Conservation (phyloP, 73 alveolate species). For the Breviolum minutum region DNA sequence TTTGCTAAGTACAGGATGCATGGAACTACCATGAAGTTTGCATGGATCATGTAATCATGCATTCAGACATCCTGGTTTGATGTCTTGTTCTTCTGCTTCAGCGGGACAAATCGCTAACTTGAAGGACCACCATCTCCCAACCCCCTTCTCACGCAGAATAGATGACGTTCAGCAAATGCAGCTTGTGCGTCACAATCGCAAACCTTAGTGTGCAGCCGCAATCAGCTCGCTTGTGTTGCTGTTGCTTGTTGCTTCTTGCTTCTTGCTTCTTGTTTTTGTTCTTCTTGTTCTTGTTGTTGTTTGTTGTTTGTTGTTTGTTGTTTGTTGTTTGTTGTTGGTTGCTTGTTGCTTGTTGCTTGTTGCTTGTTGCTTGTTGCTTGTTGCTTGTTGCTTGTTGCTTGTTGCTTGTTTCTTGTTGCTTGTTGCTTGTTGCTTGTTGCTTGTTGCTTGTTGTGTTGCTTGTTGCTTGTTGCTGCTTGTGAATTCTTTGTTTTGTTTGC, state of each 20-base stretch:
- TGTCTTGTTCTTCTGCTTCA: background rate
- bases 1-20: too few species aligned
- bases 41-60: too few species aligned
- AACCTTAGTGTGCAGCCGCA: slow-evolving; percentile 4
- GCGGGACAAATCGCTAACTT: background rate
- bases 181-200: slow-evolving; percentile 82
- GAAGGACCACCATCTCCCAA: too few species aligned
- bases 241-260: background rate
- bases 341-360: too few species aligned
- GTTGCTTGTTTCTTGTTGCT: background rate
- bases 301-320: too few species aligned
- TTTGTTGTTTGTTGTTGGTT: background rate
- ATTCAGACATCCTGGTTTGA: too few species aligned
- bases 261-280: too few species aligned
- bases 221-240: background rate
- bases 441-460: background rate
- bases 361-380: background rate
- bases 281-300: too few species aligned
- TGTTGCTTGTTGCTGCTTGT: background rate
- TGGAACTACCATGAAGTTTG: too few species aligned
- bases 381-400: too few species aligned
- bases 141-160: slow-evolving; percentile 42
- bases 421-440: background rate
- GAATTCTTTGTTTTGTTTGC: too few species aligned
- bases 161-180: slow-evolving; percentile 62